phyloP scores from a whole-genome alignment of 2,329 filamentous ascomycete genomes.

The Acephala macrosclerotiorum region DNA sequence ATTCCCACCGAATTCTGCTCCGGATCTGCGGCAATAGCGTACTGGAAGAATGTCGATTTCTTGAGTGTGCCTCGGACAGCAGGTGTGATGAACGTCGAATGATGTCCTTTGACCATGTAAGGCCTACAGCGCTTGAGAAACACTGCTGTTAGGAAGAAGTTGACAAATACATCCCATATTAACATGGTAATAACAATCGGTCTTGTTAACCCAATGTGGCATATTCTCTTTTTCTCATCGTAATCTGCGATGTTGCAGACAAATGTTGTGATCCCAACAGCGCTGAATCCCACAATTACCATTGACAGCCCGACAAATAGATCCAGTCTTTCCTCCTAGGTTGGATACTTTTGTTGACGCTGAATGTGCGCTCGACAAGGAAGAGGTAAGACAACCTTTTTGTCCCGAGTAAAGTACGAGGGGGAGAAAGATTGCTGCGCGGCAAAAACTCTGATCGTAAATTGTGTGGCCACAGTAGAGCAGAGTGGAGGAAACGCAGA shows the following conservation, averaged over 20 bases:
- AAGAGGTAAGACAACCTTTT: constrained; percentile 23
- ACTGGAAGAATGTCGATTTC: constrained; percentile 1
- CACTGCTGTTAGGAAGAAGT: constrained; percentile 16
- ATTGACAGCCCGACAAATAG: constrained; percentile 18
- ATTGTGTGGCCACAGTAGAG: constrained; percentile 19
- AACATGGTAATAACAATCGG: constrained; percentile 5
- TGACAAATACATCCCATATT: constrained; percentile 19
- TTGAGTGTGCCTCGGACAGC: constrained; percentile 2
- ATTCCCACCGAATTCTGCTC: constrained; percentile 6
- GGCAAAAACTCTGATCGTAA: constrained; percentile 13
- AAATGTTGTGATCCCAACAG: constrained; percentile 10
- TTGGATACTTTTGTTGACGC: constrained; percentile 9
- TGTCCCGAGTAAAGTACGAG: constrained; percentile 26
- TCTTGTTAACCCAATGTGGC: constrained; percentile 9
- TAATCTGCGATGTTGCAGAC: constrained; percentile 5
- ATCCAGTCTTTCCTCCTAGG: constrained; percentile 9
- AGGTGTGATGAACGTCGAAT: constrained; percentile 9
- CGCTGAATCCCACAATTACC: constrained; percentile 1
- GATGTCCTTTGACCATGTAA: constrained; percentile 14
- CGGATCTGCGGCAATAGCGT: background rate
- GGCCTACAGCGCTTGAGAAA: constrained; percentile 17
- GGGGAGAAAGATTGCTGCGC: constrained; percentile 12
- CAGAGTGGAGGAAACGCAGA: constrained; percentile 17
- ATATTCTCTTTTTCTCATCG: background rate
- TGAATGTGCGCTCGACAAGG: constrained; percentile 21